These are phyloP conservation scores for Cyberlindnera amylophila DNA, from an alignment of 805 yeast genomes.

Conservation along the genomic window DNA sequence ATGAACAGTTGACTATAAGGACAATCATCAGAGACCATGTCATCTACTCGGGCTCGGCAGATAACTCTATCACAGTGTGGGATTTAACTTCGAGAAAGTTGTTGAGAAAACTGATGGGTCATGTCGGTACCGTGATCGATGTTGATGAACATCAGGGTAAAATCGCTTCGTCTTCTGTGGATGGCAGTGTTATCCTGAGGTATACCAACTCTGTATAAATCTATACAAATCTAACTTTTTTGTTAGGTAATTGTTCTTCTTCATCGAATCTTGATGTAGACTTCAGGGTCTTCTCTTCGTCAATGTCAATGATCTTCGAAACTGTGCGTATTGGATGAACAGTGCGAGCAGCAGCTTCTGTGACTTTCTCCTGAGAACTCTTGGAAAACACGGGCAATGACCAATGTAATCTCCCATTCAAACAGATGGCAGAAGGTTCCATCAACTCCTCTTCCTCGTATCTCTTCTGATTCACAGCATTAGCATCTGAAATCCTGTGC, in stretches of 20 bases:
- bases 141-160: constrained; percentile 46
- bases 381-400: constrained; percentile 31
- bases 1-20: constrained; percentile 49
- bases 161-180: constrained; percentile 49
- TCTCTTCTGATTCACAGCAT: constrained; percentile 7
- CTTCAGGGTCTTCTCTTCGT: background rate
- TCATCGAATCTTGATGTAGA: background rate
- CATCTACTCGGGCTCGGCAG: constrained; percentile 60
- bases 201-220: constrained; percentile 14
- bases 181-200: constrained; percentile 52
- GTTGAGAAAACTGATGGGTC: constrained; percentile 51
- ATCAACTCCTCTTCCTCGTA: constrained; percentile 25
- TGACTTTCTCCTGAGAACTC: constrained; percentile 16
- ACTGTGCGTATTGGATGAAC: constrained; percentile 2
- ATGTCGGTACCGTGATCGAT: constrained; percentile 57
- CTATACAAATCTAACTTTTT: constrained; percentile 12
- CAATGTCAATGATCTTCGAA: constrained; percentile 6
- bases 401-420: constrained; percentile 28
- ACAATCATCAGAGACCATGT: constrained; percentile 40
- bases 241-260: background rate
- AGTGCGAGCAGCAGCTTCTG: constrained; percentile 3
- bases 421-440: constrained; percentile 24
- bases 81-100: constrained; percentile 48
- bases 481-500: constrained; percentile 3
- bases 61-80: constrained; percentile 58